These are phyloP conservation scores for Haematococcus lacustris DNA, from an alignment of 139 green algal genomes.

Conservation along the genomic window DNA sequence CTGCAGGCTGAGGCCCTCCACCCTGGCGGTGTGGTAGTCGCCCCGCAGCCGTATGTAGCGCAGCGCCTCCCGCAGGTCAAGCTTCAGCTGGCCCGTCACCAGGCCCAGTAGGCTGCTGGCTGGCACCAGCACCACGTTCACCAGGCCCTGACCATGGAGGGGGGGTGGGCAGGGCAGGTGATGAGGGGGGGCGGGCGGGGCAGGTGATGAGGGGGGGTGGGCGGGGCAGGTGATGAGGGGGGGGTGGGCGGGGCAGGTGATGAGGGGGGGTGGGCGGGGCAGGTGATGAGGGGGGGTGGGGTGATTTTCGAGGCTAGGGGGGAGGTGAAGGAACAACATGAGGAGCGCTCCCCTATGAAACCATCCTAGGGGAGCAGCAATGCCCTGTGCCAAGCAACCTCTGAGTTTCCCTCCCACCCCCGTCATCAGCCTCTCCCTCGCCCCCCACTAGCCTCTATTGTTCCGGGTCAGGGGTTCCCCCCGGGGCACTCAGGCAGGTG, in stretches of 20 bases:
- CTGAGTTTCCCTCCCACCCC: no score
- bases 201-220: neutral
- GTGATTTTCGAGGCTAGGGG: no score
- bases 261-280: neutral
- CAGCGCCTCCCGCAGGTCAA: conserved; percentile 41
- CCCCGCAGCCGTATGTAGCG: conserved; percentile 45
- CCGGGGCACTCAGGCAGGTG: no score
- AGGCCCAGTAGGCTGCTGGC: conserved; percentile 61
- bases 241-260: neutral
- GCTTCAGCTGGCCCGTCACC: conserved; percentile 53
- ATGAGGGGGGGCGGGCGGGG: neutral
- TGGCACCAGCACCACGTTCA: conserved; percentile 67
- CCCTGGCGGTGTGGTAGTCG: conserved; percentile 49
- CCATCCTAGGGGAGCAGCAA: no score
- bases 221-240: neutral
- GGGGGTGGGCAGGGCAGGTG: neutral
- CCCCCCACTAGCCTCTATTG: no score
- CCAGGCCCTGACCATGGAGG: conserved; percentile 24
- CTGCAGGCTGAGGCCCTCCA: conserved; percentile 33
- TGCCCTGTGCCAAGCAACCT: no score
- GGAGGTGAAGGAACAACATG: no score
- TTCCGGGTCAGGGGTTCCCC: no score
- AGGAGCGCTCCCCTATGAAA: no score
- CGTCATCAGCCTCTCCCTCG: no score
- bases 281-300: neutral